Conservation (phyloP, 2,329 filamentous ascomycete genomes). For the Paecilomyces niveus region DNA sequence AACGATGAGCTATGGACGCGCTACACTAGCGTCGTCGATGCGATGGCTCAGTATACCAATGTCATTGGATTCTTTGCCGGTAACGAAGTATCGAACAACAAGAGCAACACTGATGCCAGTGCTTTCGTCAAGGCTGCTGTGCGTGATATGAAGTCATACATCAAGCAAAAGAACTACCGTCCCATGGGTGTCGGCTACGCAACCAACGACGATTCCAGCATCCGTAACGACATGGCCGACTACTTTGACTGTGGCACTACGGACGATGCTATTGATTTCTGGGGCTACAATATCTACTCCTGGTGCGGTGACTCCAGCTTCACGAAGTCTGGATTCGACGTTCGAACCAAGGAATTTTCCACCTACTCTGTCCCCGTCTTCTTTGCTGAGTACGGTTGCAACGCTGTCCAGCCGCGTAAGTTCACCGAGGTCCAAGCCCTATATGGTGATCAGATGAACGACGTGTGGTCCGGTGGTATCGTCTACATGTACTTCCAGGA, state of each 20-base stretch:
- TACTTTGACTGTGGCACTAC: constrained; percentile 87
- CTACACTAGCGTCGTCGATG: constrained; percentile 79
- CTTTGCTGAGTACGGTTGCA: constrained; percentile 99
- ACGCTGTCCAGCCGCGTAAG: constrained; percentile 60
- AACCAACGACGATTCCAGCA: constrained; percentile 82
- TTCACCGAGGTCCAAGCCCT: constrained; percentile 83
- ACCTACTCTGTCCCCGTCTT: constrained; percentile 91
- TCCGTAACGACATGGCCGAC: constrained; percentile 72
- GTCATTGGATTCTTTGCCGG: constrained; percentile 96
- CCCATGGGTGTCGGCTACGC: constrained; percentile 88
- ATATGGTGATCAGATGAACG: constrained; percentile 72
- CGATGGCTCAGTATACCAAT: constrained; percentile 76
- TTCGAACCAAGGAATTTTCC: constrained; percentile 77
- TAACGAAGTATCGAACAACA: constrained; percentile 90
- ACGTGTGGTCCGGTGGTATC: constrained; percentile 89
- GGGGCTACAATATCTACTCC: constrained; percentile 99
- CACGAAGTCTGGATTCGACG: constrained; percentile 68
- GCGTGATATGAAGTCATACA: constrained; percentile 91
- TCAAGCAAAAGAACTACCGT: constrained; percentile 70
- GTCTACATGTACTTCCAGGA: constrained; percentile 99
- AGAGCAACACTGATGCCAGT: constrained; percentile 81
- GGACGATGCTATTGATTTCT: constrained; percentile 77
- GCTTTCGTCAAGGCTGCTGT: constrained; percentile 97
- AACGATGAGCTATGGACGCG: constrained; percentile 68
- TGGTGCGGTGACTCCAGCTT: constrained; percentile 89